Conservation (phyloP, 805 yeast genomes). For the Cyberlindnera mycetangii region DNA sequence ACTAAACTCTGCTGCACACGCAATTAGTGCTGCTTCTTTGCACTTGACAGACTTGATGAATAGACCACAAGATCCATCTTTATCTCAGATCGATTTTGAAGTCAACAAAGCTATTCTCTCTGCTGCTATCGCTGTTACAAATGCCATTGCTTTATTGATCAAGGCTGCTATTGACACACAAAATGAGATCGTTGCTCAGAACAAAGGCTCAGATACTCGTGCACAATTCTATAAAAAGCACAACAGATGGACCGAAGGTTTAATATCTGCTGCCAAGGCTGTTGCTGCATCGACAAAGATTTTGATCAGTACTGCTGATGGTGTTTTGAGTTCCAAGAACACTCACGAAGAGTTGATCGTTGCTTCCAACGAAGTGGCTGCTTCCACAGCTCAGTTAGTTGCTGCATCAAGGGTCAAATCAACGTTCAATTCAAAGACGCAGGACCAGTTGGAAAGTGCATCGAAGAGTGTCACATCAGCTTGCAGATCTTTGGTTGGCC, state of each 20-base stretch:
- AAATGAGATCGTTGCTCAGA: constrained; percentile 71
- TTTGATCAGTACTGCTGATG: constrained; percentile 85
- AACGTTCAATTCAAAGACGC: constrained; percentile 69
- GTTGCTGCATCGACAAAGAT: constrained; percentile 81
- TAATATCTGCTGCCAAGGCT: constrained; percentile 83
- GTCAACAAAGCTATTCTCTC: constrained; percentile 73
- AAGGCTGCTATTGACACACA: constrained; percentile 79
- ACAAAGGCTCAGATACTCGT: constrained; percentile 60
- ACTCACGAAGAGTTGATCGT: constrained; percentile 83
- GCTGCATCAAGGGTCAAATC: constrained; percentile 90
- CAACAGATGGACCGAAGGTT: constrained; percentile 92
- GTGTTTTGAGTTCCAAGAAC: constrained; percentile 61
- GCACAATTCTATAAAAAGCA: constrained; percentile 82
- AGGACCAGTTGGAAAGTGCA: constrained; percentile 67
- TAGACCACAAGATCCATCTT: constrained; percentile 46
- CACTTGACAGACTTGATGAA: constrained; percentile 51
- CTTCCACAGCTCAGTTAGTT: constrained; percentile 88
- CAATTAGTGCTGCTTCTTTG: constrained; percentile 63
- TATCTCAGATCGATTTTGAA: constrained; percentile 57
- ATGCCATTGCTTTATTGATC: constrained; percentile 70
- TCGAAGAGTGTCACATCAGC: constrained; percentile 71
- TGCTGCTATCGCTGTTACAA: constrained; percentile 78
- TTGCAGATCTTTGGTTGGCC: constrained; percentile 66
- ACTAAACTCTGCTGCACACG: constrained; percentile 66
- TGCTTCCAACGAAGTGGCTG: constrained; percentile 88